Conservation (phyloP, 495 filamentous ascomycete species). For the Aspergillus kassunensis region DNA sequence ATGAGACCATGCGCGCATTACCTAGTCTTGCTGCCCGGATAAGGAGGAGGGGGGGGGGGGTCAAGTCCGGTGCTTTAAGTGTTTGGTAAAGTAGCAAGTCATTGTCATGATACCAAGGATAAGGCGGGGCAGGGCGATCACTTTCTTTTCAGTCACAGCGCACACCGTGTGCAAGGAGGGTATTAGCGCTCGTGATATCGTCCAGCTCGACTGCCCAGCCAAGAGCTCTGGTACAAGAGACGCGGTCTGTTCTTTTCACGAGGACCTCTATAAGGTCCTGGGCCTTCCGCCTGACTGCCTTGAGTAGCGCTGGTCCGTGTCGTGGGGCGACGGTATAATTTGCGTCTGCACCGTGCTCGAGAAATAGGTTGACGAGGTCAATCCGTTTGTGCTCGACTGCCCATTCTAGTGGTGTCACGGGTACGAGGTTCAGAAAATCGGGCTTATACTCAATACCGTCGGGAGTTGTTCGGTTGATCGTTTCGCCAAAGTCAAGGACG, state of each 20-base stretch:
- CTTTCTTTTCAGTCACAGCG: background rate
- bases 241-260: background rate
- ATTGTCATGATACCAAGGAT: background rate
- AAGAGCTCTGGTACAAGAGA: background rate
- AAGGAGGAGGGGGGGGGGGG: background rate
- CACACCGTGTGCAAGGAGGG: background rate
- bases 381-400: background rate
- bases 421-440: background rate
- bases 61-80: background rate
- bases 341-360: background rate
- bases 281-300: background rate
- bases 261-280: background rate
- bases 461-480: too few relatives aligned
- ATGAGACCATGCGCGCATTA: background rate
- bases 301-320: background rate
- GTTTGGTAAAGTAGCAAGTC: background rate
- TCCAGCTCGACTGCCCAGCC: background rate
- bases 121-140: background rate
- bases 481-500: background rate
- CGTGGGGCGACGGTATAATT: background rate
- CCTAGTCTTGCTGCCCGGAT: background rate
- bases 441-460: too few relatives aligned
- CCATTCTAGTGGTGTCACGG: slow-evolving; percentile 1
- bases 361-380: background rate
- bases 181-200: background rate